These are phyloP conservation scores for Populus euphratica DNA, from an alignment of 345 rosid genomes.

Conservation along the genomic window DNA sequence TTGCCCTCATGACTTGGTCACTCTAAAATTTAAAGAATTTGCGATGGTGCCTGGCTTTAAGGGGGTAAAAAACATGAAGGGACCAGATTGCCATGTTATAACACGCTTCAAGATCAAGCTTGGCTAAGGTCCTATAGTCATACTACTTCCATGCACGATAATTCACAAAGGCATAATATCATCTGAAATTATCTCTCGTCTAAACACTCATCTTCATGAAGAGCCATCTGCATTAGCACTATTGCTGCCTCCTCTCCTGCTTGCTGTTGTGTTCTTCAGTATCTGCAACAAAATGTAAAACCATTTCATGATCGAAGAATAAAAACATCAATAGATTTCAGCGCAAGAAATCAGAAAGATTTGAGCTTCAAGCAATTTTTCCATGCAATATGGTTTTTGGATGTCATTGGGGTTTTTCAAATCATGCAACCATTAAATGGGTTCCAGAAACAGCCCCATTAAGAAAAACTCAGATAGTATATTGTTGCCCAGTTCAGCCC, in stretches of 20 bases:
- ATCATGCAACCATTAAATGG: background rate
- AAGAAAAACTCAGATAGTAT: background rate
- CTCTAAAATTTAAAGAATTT: background rate
- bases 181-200: background rate
- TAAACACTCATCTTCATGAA: slow-evolving; percentile 9
- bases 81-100: background rate
- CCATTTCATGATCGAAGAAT: background rate
- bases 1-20: background rate
- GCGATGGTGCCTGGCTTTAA: background rate
- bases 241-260: slow-evolving; percentile 58
- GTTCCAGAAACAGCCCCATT: background rate
- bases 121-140: background rate
- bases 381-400: background rate
- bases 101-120: background rate
- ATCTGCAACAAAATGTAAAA: slow-evolving; percentile 45
- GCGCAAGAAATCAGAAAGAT: too few species aligned
- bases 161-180: background rate
- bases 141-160: background rate
- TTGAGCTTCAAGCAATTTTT: too few species aligned
- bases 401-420: background rate
- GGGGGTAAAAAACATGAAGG: background rate
- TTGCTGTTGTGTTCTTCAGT: slow-evolving; percentile 94
- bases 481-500: background rate
- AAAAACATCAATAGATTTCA: background rate
- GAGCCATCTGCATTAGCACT: slow-evolving; percentile 53